Conservation (phyloP, 2,329 filamentous ascomycete genomes). For the Coniochaeta prunicola region DNA sequence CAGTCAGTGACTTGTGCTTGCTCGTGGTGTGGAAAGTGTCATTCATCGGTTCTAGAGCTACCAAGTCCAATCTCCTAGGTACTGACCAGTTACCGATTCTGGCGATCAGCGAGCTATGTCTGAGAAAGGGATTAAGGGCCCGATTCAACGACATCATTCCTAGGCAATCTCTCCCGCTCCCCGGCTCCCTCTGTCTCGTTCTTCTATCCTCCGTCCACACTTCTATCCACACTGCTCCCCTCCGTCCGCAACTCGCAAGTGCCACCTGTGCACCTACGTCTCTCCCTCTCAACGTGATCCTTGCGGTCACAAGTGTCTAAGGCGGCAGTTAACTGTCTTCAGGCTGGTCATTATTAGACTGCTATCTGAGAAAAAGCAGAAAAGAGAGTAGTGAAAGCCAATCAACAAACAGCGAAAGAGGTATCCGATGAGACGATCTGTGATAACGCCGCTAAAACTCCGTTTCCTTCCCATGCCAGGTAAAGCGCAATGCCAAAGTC, state of each 20-base stretch:
- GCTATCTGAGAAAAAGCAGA: not conserved
- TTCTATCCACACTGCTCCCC: not conserved
- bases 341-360: not conserved
- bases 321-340: not conserved
- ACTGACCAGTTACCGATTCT: not conserved
- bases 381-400: not conserved
- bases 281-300: not conserved
- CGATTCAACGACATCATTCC: not conserved
- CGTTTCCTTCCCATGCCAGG: not conserved
- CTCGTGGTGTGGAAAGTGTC: not conserved
- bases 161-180: not conserved
- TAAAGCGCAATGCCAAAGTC: not conserved
- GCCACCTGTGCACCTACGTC: not conserved
- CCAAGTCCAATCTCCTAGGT: not conserved
- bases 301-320: not conserved
- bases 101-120: not conserved
- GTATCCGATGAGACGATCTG: not conserved
- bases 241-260: not conserved
- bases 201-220: not conserved
- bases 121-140: not conserved
- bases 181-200: not conserved
- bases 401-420: not conserved
- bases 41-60: not conserved
- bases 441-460: not conserved
- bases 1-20: not conserved